phyloP scores from a whole-genome alignment of 176 grass and related monocot species.

The Phragmites australis region DNA sequence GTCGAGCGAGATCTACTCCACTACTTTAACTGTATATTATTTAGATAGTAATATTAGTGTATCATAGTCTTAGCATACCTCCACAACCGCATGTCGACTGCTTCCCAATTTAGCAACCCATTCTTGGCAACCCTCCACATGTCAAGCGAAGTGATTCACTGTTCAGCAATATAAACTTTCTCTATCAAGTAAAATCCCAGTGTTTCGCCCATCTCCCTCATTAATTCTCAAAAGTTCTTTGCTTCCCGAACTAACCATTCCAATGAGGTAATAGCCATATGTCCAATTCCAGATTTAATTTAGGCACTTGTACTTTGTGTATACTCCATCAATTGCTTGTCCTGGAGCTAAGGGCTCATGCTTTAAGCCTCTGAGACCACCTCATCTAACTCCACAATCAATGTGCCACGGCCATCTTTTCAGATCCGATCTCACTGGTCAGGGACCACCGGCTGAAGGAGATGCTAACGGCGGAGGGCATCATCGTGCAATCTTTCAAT shows the following conservation, averaged over 20 bases:
- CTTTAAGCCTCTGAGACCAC: slow-evolving; percentile 1
- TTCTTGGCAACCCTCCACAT: slow-evolving; percentile 11
- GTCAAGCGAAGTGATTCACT: slow-evolving; percentile 9
- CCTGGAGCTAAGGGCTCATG: not conserved
- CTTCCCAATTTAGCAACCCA: slow-evolving; percentile 23
- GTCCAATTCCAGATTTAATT: not conserved
- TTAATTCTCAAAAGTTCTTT: slow-evolving; percentile 38
- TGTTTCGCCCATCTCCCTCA: slow-evolving; percentile 13
- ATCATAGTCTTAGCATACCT: slow-evolving; percentile 1
- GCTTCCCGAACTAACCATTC: slow-evolving; percentile 11
- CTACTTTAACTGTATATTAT: not conserved
- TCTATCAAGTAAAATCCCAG: slow-evolving; percentile 19
- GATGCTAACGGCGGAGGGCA: slow-evolving; percentile 59
- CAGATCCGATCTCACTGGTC: slow-evolving; percentile 89
- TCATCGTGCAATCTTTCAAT: slow-evolving; percentile 82
- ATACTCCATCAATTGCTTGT: slow-evolving; percentile 25
- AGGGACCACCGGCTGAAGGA: slow-evolving; percentile 88
- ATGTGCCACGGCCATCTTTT: slow-evolving; percentile 36
- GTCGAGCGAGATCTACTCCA: slow-evolving; percentile 21
- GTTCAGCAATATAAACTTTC: slow-evolving; percentile 6
- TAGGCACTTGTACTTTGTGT: not conserved
- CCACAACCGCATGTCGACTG: not conserved
- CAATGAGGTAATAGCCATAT: slow-evolving; percentile 13
- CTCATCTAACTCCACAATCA: slow-evolving; percentile 7
- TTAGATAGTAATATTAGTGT: not conserved